Percentiles rank a stretch among this genome's conserved stretches.
Evolutionary conservation across 345 rosid genomes (phyloP).

Genomic region (Eucalyptus decipiens): DNA sequence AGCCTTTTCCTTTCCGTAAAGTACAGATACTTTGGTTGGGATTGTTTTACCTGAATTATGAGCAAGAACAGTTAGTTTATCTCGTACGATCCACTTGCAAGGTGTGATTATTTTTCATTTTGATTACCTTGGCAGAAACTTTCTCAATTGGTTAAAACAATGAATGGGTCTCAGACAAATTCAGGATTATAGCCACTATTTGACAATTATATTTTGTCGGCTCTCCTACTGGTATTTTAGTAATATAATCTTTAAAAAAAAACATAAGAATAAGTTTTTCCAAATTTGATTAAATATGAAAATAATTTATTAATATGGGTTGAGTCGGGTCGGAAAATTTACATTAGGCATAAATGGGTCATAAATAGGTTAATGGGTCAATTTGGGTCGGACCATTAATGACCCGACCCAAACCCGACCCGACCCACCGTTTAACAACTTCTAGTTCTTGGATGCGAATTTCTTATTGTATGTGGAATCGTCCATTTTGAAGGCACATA

Average conservation of each 20-base stretch:
- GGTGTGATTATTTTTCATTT: neutral
- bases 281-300: too few species aligned
- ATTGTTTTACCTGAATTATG: neutral
- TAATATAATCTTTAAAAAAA: too few species aligned
- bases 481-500: too few species aligned
- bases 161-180: neutral
- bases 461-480: too few species aligned
- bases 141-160: neutral
- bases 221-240: neutral
- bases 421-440: accelerated
- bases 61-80: neutral
- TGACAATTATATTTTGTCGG: neutral
- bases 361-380: too few species aligned
- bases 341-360: accelerated
- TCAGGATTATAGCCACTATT: neutral
- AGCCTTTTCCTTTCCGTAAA: neutral
- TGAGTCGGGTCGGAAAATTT: too few species aligned
- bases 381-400: too few species aligned
- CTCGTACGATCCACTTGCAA: neutral
- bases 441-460: too few species aligned
- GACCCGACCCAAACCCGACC: too few species aligned
- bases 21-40: neutral
- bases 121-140: neutral
- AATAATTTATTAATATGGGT: too few species aligned
- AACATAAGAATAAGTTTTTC: too few species aligned